Evolutionary conservation across 164 flowering plant genomes (phyloP), one percentile per base, ranked within the genome.

Genomic region (Vitis rotundifolia): DNA sequence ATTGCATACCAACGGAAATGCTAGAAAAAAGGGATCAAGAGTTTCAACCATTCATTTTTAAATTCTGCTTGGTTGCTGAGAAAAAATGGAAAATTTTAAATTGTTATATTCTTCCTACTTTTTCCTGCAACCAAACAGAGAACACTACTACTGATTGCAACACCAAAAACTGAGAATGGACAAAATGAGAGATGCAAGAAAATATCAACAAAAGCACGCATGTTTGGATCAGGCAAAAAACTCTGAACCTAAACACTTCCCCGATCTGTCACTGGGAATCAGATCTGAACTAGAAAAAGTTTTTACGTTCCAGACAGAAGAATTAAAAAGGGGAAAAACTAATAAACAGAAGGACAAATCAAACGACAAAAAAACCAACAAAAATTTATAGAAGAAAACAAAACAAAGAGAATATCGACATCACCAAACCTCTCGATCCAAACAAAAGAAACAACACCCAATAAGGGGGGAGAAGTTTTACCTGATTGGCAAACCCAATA

Each of bases 401-500:
- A 51, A 52, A 51, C 61, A 57, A 59, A 67, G 31, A 44, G 5
- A 11, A 69, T 14, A 19, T 11, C 5, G 2, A 58, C 1, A 15
- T 56, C 15, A 47, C 2, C 57, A 51, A 29, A n/a, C 52, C 13
- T 31, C 47, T 16, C 28, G 9, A 47, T 9, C 22, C 29, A 53
- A 29, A 13, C 31, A 48, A 63, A 9, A 49, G 22, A 47, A 13
- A n/a, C 0, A 47, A 18, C 59, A 61, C 3, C 15, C 28, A 58
- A 8, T 48, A 58, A 37, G 47, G 60, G 63, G 49, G 29, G 52
- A 67, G 22, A 28, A 54, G 9, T 9, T 2, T 19, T 75, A 89
- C 94, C 92, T 90, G 94, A 86, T 83, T 88, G 69, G 92, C 86
- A 54, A 86, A 88, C 0, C 94, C 94, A 12, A 89, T 73, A 52